These are phyloP conservation scores for Chrysanthemum lavandulifolium DNA, from an alignment of 129 eudicot species.

Conservation along the genomic window DNA sequence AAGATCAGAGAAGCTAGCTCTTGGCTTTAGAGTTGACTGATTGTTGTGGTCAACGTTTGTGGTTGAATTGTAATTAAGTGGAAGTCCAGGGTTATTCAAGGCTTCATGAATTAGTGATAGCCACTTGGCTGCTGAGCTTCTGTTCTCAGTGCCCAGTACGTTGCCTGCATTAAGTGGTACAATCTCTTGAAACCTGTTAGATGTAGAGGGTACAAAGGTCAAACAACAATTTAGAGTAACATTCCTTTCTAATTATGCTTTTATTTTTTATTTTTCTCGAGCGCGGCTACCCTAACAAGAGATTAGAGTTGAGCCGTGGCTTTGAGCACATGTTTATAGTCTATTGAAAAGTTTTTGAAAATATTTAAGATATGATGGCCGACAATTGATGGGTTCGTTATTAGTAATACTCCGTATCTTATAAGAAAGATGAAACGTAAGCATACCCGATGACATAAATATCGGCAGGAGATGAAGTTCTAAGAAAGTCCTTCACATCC, in stretches of 20 bases:
- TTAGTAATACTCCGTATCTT: too few relatives aligned
- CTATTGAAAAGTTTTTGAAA: too few relatives aligned
- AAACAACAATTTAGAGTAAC: constrained; percentile 7
- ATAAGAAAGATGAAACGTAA: not conserved
- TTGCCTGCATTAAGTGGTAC: constrained; percentile 92
- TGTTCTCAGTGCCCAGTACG: constrained; percentile 83
- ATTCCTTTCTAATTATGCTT: not conserved
- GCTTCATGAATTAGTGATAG: constrained; percentile 63
- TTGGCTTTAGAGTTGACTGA: constrained; percentile 38
- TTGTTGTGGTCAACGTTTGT: constrained; percentile 23
- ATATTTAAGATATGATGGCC: too few relatives aligned
- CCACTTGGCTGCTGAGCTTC: constrained; percentile 75
- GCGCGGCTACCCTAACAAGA: too few relatives aligned
- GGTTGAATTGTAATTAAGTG: constrained; percentile 29
- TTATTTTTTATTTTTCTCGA: too few relatives aligned
- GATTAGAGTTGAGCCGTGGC: too few relatives aligned
- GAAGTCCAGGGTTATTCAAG: constrained; percentile 41
- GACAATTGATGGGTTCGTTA: too few relatives aligned
- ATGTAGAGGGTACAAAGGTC: constrained; percentile 21
- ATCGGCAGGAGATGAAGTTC: constrained; percentile 60
- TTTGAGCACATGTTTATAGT: too few relatives aligned
- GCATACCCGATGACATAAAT: constrained; percentile 83
- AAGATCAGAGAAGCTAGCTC: constrained; percentile 59
- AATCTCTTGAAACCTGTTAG: constrained; percentile 86
- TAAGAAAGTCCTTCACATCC: constrained; percentile 61